Evolutionary conservation across 2,329 filamentous ascomycete genomes (phyloP).

Genomic region (Monosporascus sp.): DNA sequence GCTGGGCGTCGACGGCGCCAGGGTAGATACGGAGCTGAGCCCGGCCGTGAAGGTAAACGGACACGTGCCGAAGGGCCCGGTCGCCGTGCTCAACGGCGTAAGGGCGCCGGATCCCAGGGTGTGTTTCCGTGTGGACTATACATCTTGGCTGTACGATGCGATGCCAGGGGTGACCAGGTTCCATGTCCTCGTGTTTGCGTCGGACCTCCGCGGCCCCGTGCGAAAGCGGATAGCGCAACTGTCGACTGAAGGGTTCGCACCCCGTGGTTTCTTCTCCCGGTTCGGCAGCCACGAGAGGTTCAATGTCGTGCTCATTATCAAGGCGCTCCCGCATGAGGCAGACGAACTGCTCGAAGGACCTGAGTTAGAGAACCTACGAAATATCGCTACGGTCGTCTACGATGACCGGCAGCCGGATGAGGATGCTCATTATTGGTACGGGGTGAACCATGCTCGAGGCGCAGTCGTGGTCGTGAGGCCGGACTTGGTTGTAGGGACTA

Average conservation of each 20-base stretch:
- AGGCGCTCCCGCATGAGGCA: conserved; percentile 19
- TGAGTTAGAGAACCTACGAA: conserved; percentile 2
- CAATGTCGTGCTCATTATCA: conserved; percentile 23
- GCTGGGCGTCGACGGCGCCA: conserved; percentile 18
- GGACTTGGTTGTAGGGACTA: conserved; percentile 11
- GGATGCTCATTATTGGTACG: conserved; percentile 10
- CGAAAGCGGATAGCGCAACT: conserved; percentile 8
- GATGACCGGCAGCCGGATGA: conserved; percentile 13
- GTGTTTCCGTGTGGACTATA: conserved; percentile 14
- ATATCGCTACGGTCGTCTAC: conserved; percentile 4
- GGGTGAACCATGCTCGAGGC: conserved; percentile 8
- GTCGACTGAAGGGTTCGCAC: conserved; percentile 5
- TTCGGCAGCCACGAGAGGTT: conserved; percentile 21
- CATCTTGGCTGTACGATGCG: conserved; percentile 27
- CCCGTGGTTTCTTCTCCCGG: conserved; percentile 18
- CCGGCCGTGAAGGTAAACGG: not conserved
- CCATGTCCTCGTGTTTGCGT: conserved; percentile 25
- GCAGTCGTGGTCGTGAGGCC: conserved; percentile 10
- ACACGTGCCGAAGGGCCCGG: conserved; percentile 1
- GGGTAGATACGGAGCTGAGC: conserved; percentile 4
- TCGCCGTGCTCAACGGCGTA: conserved; percentile 20
- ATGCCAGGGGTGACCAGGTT: conserved; percentile 18
- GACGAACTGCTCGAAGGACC: not conserved
- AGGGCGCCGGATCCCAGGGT: conserved; percentile 26
- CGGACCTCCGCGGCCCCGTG: conserved; percentile 13